Evolutionary conservation across 148 eudicot species (phyloP).

Genomic region (Rhododendron vialii): DNA sequence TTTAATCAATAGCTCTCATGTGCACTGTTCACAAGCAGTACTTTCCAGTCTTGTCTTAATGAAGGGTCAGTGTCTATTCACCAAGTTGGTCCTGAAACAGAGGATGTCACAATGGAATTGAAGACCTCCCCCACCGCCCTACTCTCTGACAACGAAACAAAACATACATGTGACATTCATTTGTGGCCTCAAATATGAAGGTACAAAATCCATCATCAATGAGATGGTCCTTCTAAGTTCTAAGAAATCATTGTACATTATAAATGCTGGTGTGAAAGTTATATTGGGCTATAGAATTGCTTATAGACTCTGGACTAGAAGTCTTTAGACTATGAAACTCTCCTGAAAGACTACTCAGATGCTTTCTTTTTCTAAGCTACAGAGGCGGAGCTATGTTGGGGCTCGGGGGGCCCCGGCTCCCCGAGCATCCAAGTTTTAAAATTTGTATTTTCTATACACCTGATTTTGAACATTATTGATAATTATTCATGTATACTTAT

Average conservation of each 20-base stretch:
- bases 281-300: background rate
- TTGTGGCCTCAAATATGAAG: background rate
- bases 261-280: background rate
- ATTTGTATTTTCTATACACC: too few relatives aligned
- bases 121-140: background rate
- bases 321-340: background rate
- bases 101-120: background rate
- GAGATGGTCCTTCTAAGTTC: background rate
- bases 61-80: background rate
- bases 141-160: background rate
- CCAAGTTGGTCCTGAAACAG: slow-evolving; percentile 14
- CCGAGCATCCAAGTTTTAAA: too few relatives aligned
- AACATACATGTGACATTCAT: background rate
- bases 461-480: too few relatives aligned
- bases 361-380: background rate
- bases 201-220: background rate
- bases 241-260: background rate
- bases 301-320: background rate
- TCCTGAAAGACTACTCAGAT: background rate
- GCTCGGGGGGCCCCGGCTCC: too few relatives aligned
- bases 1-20: slow-evolving; percentile 3
- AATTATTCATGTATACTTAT: too few relatives aligned
- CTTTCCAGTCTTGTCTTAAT: background rate
- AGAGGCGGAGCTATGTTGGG: too few relatives aligned
- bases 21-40: slow-evolving; percentile 1